Evolutionary conservation across 331 rosid genomes (phyloP).

Genomic region (Spiraea crenata): DNA sequence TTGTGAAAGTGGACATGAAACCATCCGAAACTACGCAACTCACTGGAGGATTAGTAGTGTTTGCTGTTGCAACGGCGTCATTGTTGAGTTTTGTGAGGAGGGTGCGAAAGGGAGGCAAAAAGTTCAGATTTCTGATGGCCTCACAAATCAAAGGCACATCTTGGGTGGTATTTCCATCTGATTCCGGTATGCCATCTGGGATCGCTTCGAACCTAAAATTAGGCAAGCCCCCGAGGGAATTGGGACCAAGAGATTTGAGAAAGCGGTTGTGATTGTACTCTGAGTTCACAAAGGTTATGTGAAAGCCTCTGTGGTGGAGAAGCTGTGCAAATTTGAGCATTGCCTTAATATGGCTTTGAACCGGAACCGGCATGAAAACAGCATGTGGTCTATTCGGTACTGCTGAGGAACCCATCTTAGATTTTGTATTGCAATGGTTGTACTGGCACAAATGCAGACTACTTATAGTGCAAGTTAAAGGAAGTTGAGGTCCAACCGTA

Average conservation of each 20-base stretch:
- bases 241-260: slow-evolving; percentile 12
- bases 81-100: slow-evolving; percentile 16
- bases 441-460: too few species aligned
- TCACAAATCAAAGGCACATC: not conserved
- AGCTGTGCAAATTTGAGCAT: slow-evolving; percentile 30
- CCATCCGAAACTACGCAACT: slow-evolving; percentile 25
- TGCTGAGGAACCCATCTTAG: not conserved
- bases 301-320: slow-evolving; percentile 31
- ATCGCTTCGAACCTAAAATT: slow-evolving; percentile 24
- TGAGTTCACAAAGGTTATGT: slow-evolving; percentile 32
- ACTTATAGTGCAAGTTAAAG: too few species aligned
- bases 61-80: not conserved
- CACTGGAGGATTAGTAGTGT: not conserved
- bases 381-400: slow-evolving; percentile 19
- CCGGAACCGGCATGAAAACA: slow-evolving; percentile 13
- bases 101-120: slow-evolving; percentile 4
- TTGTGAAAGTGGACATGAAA: slow-evolving; percentile 9
- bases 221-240: slow-evolving; percentile 14
- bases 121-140: not conserved
- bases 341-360: slow-evolving; percentile 30
- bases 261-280: slow-evolving; percentile 30
- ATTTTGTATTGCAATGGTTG: not conserved
- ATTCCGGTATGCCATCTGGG: slow-evolving; percentile 21
- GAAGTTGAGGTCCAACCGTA: too few species aligned
- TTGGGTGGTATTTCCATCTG: slow-evolving; percentile 12